Evolutionary conservation across 768 basidiomycete species (phyloP).

Genomic region (Phylloporus scabripes): DNA sequence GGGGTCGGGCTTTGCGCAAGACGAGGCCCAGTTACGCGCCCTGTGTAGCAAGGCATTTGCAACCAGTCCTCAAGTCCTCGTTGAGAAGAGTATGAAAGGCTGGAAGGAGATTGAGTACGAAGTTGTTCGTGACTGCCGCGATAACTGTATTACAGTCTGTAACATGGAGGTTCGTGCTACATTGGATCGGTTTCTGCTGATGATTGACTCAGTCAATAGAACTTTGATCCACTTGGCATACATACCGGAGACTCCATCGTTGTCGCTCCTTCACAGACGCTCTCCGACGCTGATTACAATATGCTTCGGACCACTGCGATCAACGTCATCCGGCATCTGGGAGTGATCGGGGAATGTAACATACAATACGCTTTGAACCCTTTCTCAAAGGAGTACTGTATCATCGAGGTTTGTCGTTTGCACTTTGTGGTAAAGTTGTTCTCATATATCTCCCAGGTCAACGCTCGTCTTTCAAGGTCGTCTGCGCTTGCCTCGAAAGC

Average conservation of each 20-base stretch:
- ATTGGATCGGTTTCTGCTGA: not conserved
- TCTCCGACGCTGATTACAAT: conserved; percentile 99
- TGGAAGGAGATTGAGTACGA: conserved; percentile 99
- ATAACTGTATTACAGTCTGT: conserved; percentile 99
- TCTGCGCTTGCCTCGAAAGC: conserved; percentile 98
- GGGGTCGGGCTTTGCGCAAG: conserved; percentile 93
- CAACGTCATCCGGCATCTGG: conserved; percentile 97
- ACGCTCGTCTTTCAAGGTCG: conserved; percentile 96
- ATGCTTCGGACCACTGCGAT: conserved; percentile 98
- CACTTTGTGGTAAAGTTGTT: not conserved
- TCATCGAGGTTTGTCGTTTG: conserved; percentile 70
- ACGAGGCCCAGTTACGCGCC: conserved; percentile 82
- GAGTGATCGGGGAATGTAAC: conserved; percentile 97
- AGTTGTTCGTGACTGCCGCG: conserved; percentile 93
- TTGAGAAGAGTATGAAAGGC: conserved; percentile 99
- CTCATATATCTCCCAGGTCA: conserved; percentile 46
- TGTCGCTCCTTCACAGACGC: conserved; percentile 93
- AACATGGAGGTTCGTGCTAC: conserved; percentile 92
- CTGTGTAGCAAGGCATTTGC: conserved; percentile 95
- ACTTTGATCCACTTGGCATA: conserved; percentile 97
- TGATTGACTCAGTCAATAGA: conserved; percentile 43
- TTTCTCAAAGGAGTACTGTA: conserved; percentile 92
- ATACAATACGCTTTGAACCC: conserved; percentile 99
- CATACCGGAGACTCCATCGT: conserved; percentile 99
- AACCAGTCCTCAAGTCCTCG: conserved; percentile 96